Conservation (phyloP, 208 protist genomes). For the Wallacemonas sp. region DNA sequence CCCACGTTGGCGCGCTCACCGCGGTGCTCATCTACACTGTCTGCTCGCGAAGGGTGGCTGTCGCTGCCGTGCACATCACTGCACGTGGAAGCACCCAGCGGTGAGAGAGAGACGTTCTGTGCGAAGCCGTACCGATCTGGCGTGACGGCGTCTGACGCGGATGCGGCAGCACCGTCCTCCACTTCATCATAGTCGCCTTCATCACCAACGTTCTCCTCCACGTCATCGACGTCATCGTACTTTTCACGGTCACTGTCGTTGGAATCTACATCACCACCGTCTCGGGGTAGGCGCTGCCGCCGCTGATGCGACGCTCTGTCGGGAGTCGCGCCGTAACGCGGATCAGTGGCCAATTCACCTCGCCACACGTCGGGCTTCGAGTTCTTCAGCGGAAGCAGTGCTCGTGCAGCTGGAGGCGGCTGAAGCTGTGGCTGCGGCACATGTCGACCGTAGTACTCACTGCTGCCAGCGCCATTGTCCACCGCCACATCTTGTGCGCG, state of each 20-base stretch:
- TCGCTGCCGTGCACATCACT: background rate
- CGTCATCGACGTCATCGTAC: background rate
- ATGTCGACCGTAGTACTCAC: background rate
- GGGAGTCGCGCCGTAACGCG: background rate
- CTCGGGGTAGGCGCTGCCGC: too few relatives aligned
- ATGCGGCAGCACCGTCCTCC: too few relatives aligned
- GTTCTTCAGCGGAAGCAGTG: conserved; percentile 4
- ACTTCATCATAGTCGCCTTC: background rate
- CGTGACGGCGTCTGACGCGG: too few relatives aligned
- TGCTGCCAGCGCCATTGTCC: background rate
- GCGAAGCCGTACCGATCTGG: background rate
- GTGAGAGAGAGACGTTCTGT: conserved; percentile 3
- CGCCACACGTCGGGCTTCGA: background rate
- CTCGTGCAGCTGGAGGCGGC: background rate
- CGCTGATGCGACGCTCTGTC: too few relatives aligned
- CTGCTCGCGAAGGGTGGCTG: background rate
- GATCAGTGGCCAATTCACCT: background rate
- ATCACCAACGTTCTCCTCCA: background rate
- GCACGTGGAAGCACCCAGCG: background rate
- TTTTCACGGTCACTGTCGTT: background rate
- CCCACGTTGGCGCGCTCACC: too few relatives aligned
- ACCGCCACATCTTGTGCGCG: background rate
- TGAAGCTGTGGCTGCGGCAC: background rate
- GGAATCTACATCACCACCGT: background rate
- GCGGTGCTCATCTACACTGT: background rate